These are phyloP conservation scores for Simplicillium sp. DNA, from an alignment of 2,329 filamentous ascomycete species.

Conservation along the genomic window DNA sequence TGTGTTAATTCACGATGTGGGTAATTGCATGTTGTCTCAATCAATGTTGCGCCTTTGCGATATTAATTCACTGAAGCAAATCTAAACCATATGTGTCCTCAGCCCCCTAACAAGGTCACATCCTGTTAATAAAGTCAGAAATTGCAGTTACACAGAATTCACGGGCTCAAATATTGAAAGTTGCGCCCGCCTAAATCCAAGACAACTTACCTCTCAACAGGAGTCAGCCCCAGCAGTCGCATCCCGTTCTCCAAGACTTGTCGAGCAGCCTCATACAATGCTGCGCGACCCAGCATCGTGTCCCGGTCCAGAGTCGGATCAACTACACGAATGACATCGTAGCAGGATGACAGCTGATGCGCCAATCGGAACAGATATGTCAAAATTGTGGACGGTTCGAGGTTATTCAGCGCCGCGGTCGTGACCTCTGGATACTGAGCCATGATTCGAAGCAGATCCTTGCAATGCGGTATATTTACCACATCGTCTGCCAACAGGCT, in stretches of 20 bases:
- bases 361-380: slow-evolving; percentile 71
- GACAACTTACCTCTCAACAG: slow-evolving; percentile 8
- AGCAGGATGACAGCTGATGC: slow-evolving; percentile 62
- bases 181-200: no score
- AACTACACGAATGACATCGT: slow-evolving; percentile 65
- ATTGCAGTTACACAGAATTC: no score
- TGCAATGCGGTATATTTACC: slow-evolving; percentile 24
- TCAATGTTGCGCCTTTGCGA: no score
- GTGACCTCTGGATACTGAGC: slow-evolving; percentile 58
- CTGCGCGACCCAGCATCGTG: slow-evolving; percentile 48
- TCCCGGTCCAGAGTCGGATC: slow-evolving; percentile 46
- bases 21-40: no score
- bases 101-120: no score
- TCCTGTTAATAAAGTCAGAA: no score
- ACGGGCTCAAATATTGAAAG: no score
- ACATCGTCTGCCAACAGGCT: slow-evolving; percentile 14
- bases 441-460: slow-evolving; percentile 50
- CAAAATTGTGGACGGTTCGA: slow-evolving; percentile 56
- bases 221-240: slow-evolving; percentile 46
- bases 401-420: slow-evolving; percentile 51
- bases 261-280: slow-evolving; percentile 51
- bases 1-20: no score
- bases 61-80: no score
- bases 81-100: no score
- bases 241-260: slow-evolving; percentile 59